Evolutionary conservation across 345 rosid genomes (phyloP), one percentile per base, ranked within the genome.

Genomic region (Isatis tinctoria): DNA sequence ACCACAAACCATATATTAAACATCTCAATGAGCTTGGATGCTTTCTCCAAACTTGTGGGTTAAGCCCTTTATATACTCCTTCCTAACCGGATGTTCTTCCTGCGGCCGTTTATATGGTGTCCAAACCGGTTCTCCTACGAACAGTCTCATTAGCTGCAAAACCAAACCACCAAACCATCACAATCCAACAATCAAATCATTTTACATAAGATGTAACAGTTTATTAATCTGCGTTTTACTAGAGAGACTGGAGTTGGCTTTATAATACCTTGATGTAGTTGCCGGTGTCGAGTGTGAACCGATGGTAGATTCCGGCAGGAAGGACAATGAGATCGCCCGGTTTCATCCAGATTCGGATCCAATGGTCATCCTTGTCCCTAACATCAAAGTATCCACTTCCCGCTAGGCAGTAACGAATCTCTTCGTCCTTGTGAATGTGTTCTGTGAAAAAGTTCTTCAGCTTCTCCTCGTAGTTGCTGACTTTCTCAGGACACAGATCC

Each of bases 341-440:
- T 81, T 79, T 85, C 73, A 89, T 83, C 90, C 85, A 85, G 49
- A 90, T 85, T 54, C 96, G 84, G 26, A 90, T 87, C 98, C 97
- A 91, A 24, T 76, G 73, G 52, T 91, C 97, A 47, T 80, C 79
- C 67, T 85, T 87, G 85, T 89, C 96, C 11, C 96, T 83, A 64
- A 91, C 90, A 80, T 93, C 96, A 61, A 91, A 93, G 74, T 93
- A 93, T 11, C 92, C 98, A 63, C 92, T 87, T 48, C 98, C 98
- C 13, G 79, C 84, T 41, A 90, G 54, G 84, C 91, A 90, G 81
- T 90, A 90, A 60, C 97, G 93, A 43, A 93, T 90, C 85, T 93
- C 98, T 70, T 90, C 96, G 27, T 89, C 98, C 18, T 85, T 85
- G 60, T 93, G 96, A 51, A 93, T 85, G 80, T 93, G 97, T 80